Evolutionary conservation across 2,329 filamentous ascomycete genomes (phyloP).

Genomic region (Penicillium brasilianum): DNA sequence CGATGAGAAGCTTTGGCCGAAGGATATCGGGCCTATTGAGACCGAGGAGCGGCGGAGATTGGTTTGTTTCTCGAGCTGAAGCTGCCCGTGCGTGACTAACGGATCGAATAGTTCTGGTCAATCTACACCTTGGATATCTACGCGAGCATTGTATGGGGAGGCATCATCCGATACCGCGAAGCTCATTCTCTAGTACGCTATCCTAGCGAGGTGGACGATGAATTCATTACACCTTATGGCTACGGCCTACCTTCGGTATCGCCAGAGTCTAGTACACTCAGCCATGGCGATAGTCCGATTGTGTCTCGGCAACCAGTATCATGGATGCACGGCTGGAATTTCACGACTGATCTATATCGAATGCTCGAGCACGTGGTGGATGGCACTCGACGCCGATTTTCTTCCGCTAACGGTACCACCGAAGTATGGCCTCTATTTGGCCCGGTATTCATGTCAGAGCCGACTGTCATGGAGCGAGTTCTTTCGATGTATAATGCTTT

Average conservation of each 20-base stretch:
- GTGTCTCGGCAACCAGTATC: conserved; percentile 29
- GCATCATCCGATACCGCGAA: conserved; percentile 53
- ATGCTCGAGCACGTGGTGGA: conserved; percentile 58
- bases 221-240: conserved; percentile 45
- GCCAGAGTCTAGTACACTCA: conserved; percentile 22
- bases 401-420: conserved; percentile 30
- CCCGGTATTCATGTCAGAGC: conserved; percentile 28
- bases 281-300: conserved; percentile 14
- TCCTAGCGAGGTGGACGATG: conserved; percentile 55
- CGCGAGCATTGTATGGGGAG: conserved; percentile 58
- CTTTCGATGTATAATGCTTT: conserved; percentile 32
- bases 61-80: conserved; percentile 38
- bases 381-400: conserved; percentile 29
- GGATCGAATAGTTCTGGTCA: conserved; percentile 56
- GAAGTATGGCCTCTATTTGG: conserved; percentile 34
- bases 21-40: conserved; percentile 51
- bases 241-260: conserved; percentile 30
- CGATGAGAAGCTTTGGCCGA: conserved; percentile 60
- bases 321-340: conserved; percentile 64
- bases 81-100: conserved; percentile 11
- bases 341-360: conserved; percentile 62
- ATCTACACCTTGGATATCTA: conserved; percentile 64
- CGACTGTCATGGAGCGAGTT: conserved; percentile 34
- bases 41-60: conserved; percentile 55
- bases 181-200: conserved; percentile 55